A percentile compares a stretch with the other conserved stretches of the same genome.
phyloP scores from a whole-genome alignment of 2,329 filamentous ascomycete genomes.

The Parastagonospora avenae region DNA sequence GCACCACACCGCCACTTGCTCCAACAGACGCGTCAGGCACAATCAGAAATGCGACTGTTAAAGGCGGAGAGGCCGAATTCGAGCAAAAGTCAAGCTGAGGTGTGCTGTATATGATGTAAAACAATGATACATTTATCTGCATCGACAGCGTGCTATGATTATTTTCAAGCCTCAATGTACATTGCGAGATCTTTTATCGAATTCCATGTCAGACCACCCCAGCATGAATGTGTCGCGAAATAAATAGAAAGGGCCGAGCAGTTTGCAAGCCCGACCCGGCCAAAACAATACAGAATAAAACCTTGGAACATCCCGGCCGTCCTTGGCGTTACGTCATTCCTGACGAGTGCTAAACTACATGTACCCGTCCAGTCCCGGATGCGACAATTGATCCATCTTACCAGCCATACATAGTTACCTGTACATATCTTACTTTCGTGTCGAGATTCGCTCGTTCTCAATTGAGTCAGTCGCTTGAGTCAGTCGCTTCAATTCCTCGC shows the following conservation, averaged over 20 bases:
- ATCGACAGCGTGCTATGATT: too few relatives aligned
- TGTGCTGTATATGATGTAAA: slow-evolving; percentile 18
- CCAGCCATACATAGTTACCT: too few relatives aligned
- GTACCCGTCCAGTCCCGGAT: neutral
- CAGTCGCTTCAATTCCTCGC: neutral
- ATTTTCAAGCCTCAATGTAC: neutral
- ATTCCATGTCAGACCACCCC: neutral
- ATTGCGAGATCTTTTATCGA: neutral
- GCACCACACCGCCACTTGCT: slow-evolving; percentile 22
- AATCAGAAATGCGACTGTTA: slow-evolving; percentile 32
- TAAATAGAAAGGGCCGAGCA: too few relatives aligned
- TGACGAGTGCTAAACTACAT: neutral
- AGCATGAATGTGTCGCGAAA: neutral
- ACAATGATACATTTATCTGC: neutral
- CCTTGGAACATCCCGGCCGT: slow-evolving; percentile 11
- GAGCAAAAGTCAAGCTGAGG: slow-evolving; percentile 17
- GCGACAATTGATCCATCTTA: too few relatives aligned
- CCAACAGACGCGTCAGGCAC: slow-evolving; percentile 18
- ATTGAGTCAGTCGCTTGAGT: too few relatives aligned
- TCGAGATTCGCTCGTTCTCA: too few relatives aligned
- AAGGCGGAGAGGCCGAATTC: slow-evolving; percentile 35
- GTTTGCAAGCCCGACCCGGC: too few relatives aligned
- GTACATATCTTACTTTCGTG: too few relatives aligned
- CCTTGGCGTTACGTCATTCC: slow-evolving; percentile 17
- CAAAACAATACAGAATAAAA: slow-evolving; percentile 3